phyloP scores from a whole-genome alignment of 208 protist species.

The Phytomonas francai region DNA sequence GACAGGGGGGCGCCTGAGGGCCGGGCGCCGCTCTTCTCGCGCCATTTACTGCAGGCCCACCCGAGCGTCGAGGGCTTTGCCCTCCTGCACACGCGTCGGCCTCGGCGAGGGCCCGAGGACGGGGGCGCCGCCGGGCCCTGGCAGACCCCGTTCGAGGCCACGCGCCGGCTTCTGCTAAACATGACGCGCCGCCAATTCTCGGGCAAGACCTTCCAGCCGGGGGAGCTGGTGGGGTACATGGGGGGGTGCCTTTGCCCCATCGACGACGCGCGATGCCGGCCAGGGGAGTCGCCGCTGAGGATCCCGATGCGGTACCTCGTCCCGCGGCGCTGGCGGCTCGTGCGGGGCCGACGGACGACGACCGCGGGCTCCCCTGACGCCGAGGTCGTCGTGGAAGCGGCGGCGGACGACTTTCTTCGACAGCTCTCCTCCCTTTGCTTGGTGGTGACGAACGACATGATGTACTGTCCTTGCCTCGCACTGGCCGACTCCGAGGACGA shows the following conservation, averaged over 20 bases:
- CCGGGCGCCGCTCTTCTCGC: background rate
- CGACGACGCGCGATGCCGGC: slow-evolving; percentile 33
- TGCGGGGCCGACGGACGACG: background rate
- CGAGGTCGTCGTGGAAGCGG: background rate
- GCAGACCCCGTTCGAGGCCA: background rate
- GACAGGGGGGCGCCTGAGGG: background rate
- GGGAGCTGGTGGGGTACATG: slow-evolving; percentile 64
- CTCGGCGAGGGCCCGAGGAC: background rate
- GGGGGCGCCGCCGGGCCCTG: background rate
- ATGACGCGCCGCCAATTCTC: slow-evolving; percentile 61
- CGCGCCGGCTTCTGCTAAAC: slow-evolving; percentile 27
- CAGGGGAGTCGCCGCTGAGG: slow-evolving; percentile 48
- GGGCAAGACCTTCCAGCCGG: slow-evolving; percentile 55
- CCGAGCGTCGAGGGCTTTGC: background rate
- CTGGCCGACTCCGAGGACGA: slow-evolving; percentile 12
- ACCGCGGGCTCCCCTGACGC: background rate
- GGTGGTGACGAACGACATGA: slow-evolving; percentile 84
- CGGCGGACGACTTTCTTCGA: slow-evolving; percentile 23
- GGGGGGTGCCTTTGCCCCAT: slow-evolving; percentile 46
- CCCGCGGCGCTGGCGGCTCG: slow-evolving; percentile 22
- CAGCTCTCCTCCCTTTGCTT: slow-evolving; percentile 40
- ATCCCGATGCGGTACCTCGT: slow-evolving; percentile 66
- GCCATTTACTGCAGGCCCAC: background rate
- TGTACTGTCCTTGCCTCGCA: slow-evolving; percentile 74
- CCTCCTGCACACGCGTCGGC: background rate